Base-by-base conservation (phyloP, 768 basidiomycete species). In the Imleria badia region DNA sequence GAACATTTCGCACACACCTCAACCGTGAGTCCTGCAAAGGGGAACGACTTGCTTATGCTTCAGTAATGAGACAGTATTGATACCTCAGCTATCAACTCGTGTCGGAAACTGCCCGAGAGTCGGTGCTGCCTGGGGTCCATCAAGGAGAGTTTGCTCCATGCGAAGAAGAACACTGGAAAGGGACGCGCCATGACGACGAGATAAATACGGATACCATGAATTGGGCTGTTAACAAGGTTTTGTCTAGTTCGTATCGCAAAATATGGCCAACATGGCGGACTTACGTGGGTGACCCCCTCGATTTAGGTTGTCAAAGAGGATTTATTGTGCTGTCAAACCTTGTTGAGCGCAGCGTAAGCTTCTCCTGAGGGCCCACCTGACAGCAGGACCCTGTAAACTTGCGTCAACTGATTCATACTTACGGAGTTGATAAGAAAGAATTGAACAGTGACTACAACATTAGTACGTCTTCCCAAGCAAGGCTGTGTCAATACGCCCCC, bases 291-390 rank as follows among this genome's bases (percentile, higher is more conserved):
- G 41, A 31, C 19, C 35, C 43, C 56, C 54, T 63, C 45, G 47
- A 56, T 59, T 54, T 61, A 42, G 64, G 51, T 45, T 26, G 52
- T 52, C 29, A 63, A 59, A 56, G 59, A 52, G 45, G 61, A 62
- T 48, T 55, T 45, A 55, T 68, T 51, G 52, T 56, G 49, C 63
- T 66, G 66, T 67, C 66, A 66, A 66, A 63, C 63, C 52, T 55
- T 65, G 63, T 52, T 64, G 61, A 63, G 46, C 47, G 61, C 54
- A 59, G 36, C 7, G 44, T 30, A 52, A 19, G 34, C 34, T 34
- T 45, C 40, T 48, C 62, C 54, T 49, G 54, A 46, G 39, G 43
- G 53, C 55, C 48, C 48, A 55, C 51, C 45, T 63, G 64, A 58
- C 66, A 61, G 38, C 51, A 54, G 60, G 56, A 63, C 62, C 66